Evolutionary conservation across 108 stramenopile genomes (phyloP).

Genomic region (Aurantiochytrium sp.): DNA sequence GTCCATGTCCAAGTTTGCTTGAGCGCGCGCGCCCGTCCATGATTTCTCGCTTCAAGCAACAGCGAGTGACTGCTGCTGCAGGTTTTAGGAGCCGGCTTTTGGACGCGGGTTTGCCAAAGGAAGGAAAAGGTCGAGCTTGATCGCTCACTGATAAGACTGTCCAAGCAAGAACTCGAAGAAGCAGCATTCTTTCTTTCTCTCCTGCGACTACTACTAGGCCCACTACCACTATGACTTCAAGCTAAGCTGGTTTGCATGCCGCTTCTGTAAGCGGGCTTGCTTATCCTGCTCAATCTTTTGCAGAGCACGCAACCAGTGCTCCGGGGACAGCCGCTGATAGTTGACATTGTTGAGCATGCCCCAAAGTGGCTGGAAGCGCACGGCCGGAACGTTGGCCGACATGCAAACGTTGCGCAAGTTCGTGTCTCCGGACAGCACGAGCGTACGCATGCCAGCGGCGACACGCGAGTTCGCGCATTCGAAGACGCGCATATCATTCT

Average conservation of each 20-base stretch:
- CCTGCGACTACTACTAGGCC: too few species aligned
- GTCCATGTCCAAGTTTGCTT: too few species aligned
- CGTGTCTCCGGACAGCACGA: neutral
- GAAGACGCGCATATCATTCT: neutral
- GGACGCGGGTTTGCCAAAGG: too few species aligned
- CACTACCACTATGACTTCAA: neutral
- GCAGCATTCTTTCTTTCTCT: too few species aligned
- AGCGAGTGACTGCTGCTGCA: too few species aligned
- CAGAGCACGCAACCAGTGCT: neutral
- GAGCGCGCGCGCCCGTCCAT: too few species aligned
- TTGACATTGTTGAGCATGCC: neutral
- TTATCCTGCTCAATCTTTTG: neutral
- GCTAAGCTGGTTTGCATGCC: neutral
- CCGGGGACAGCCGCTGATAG: neutral
- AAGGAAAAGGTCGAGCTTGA: too few species aligned
- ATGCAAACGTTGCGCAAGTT: neutral
- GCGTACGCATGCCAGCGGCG: neutral
- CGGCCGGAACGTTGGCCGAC: neutral
- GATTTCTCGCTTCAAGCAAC: too few species aligned
- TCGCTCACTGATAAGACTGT: too few species aligned
- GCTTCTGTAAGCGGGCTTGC: neutral
- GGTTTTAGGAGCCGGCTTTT: too few species aligned
- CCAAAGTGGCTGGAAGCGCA: neutral
- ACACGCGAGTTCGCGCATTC: neutral
- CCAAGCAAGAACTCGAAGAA: too few species aligned